Conservation (phyloP, 2,329 filamentous ascomycete species). For the Ceratocystis ficicola region DNA sequence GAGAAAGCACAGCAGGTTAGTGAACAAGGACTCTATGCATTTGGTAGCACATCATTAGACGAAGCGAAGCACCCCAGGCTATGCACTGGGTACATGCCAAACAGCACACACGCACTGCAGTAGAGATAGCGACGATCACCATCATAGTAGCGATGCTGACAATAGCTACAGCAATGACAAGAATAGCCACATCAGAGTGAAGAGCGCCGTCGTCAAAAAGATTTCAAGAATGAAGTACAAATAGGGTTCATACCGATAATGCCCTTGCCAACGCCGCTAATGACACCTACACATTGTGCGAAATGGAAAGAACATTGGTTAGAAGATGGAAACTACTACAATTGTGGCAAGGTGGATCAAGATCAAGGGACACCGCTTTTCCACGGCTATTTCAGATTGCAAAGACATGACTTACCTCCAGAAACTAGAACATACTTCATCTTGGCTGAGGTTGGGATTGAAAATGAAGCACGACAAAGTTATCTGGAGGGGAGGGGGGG, state of each 20-base stretch:
- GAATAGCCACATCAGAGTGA: not conserved
- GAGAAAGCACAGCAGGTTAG: not conserved
- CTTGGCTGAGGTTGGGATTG: slow-evolving; percentile 28
- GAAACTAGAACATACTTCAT: slow-evolving; percentile 78
- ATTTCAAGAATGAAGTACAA: not conserved
- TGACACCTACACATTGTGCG: slow-evolving; percentile 29
- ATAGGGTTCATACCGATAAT: slow-evolving; percentile 24
- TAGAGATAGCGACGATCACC: not conserved
- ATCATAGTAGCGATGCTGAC: not conserved
- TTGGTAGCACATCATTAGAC: not conserved
- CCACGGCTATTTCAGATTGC: too few relatives aligned
- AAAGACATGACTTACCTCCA: slow-evolving; percentile 43
- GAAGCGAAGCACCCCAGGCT: not conserved
- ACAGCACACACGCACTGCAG: too few relatives aligned
- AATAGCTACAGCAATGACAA: too few relatives aligned
- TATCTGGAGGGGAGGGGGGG: slow-evolving; percentile 22
- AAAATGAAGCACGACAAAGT: slow-evolving; percentile 20
- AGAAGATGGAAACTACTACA: not conserved
- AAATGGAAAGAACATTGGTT: slow-evolving; percentile 15
- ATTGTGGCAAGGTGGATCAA: slow-evolving; percentile 22
- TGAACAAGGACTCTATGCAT: not conserved
- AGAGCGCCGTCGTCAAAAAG: too few relatives aligned
- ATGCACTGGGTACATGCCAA: too few relatives aligned
- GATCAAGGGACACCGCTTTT: slow-evolving; percentile 18
- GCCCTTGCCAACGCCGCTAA: slow-evolving; percentile 39